Evolutionary conservation across 2,329 filamentous ascomycete genomes (phyloP), one percentile per base, ranked within the genome.

Genomic region (Aspergillus sp.): DNA sequence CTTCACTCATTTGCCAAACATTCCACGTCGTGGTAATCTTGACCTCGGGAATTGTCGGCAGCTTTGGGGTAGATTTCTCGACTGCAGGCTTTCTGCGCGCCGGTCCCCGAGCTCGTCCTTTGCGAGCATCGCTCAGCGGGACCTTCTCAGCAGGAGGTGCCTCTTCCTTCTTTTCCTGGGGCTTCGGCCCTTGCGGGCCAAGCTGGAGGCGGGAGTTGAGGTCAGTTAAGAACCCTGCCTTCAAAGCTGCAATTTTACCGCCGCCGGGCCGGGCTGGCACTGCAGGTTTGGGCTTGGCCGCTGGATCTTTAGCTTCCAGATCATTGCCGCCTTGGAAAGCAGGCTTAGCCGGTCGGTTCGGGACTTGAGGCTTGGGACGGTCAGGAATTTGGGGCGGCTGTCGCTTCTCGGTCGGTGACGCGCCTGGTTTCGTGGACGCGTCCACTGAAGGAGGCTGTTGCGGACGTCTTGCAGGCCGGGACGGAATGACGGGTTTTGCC

Each of bases 151-250:
- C 86, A 60, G 85, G 82, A 32, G 82, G 82, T 2, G 85, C 84
- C 58, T 86, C 83, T 55, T 87, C 82, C 14, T 81, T 78, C 46
- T 83, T 79, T 64, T 93, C 89, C 69, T 90, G 88, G 65, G 90
- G 89, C 80, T 92, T 93, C 1, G 60, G 69, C 50, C 83, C 86
- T 67, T 91, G 88, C n/a, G 93, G 94, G 1, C 95, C 95, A 39
- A 96, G 79, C 71, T 92, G 89, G 29, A 99, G 81, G 52, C 92
- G 90, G 68, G 92, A 93, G 76, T 98, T 96, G 47, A 99, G 80
- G 71, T 98, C 94, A 49, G 88, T 92, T 84, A 99, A 87, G 75
- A 99, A 98, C 3, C 91, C 92, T 42, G 91, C 91, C 76, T 96
- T 92, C 32, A 99, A 80, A 24, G 91, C 90, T 16, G 93, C 92